These are phyloP conservation scores for Phytopythium oedochilum DNA, from an alignment of 352 stramenopile genomes.

Conservation along the genomic window DNA sequence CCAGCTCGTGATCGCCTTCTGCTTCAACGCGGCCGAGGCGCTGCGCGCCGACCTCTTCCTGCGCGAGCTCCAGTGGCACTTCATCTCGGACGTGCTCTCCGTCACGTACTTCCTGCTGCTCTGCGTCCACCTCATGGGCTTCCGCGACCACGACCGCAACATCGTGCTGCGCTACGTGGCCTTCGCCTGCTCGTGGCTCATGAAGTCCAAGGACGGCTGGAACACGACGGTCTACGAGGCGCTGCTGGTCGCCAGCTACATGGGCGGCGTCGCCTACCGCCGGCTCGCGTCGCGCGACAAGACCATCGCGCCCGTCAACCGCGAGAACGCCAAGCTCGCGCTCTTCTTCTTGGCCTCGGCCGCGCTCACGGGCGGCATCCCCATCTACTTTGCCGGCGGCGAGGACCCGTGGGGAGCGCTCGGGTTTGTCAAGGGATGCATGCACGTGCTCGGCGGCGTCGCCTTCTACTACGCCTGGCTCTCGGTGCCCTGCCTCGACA, in stretches of 20 bases:
- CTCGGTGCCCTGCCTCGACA: constrained; percentile 69
- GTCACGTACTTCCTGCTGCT: constrained; percentile 83
- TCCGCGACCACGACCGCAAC: constrained; percentile 76
- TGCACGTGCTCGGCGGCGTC: constrained; percentile 60
- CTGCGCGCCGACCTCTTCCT: constrained; percentile 67
- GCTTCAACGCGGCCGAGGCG: constrained; percentile 79
- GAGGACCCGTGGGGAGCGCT: constrained; percentile 33
- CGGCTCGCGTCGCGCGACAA: constrained; percentile 38
- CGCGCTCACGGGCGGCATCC: constrained; percentile 33
- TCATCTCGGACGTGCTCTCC: constrained; percentile 86
- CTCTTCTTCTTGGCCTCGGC: constrained; percentile 39
- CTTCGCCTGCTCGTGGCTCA: constrained; percentile 80
- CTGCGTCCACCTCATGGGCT: constrained; percentile 83
- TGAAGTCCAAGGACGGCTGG: constrained; percentile 84
- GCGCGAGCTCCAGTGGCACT: constrained; percentile 73
- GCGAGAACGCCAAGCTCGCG: constrained; percentile 47
- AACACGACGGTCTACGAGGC: constrained; percentile 65
- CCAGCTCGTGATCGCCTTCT: constrained; percentile 75
- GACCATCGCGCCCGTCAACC: constrained; percentile 46
- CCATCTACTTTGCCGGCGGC: constrained; percentile 42
- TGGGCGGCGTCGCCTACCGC: constrained; percentile 50
- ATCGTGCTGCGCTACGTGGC: constrained; percentile 83
- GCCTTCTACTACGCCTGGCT: constrained; percentile 81
- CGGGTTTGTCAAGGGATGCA: constrained; percentile 56
- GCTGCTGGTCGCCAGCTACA: constrained; percentile 54